These are phyloP conservation scores for Cystobasidium pallidum DNA, from an alignment of 1,284 basidiomycete species.

Conservation along the genomic window DNA sequence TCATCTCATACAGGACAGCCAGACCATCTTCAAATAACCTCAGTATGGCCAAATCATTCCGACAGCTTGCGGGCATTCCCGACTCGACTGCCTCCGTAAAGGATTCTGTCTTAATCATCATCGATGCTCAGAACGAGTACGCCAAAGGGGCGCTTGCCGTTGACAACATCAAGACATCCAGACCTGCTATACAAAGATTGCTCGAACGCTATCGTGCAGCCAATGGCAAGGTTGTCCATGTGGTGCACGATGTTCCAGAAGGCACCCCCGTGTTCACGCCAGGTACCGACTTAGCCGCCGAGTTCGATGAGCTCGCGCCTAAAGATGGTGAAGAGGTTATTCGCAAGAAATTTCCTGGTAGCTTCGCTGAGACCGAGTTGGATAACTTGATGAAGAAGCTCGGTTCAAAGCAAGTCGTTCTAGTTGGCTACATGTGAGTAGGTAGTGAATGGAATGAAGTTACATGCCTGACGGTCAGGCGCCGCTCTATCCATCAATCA, in stretches of 20 bases:
- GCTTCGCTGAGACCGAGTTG: slow-evolving; percentile 41
- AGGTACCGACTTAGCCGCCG: slow-evolving; percentile 28
- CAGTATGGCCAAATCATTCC: slow-evolving; percentile 40
- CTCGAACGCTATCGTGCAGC: slow-evolving; percentile 30
- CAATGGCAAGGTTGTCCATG: slow-evolving; percentile 34
- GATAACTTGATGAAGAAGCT: slow-evolving; percentile 33
- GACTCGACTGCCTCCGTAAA: slow-evolving; percentile 33
- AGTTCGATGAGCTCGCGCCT: slow-evolving; percentile 36
- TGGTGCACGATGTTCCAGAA: slow-evolving; percentile 33
- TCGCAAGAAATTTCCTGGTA: slow-evolving; percentile 40
- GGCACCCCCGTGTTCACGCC: slow-evolving; percentile 43
- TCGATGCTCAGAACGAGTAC: slow-evolving; percentile 44
- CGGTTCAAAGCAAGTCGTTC: slow-evolving; percentile 30
- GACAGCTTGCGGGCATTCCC: slow-evolving; percentile 43
- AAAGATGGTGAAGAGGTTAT: slow-evolving; percentile 25
- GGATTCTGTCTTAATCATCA: slow-evolving; percentile 41
- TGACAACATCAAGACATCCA: slow-evolving; percentile 14
- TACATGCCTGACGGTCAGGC: neutral
- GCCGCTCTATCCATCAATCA: neutral
- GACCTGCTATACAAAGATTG: slow-evolving; percentile 30
- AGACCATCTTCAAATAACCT: no score
- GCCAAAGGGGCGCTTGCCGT: slow-evolving; percentile 33
- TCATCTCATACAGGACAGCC: no score
- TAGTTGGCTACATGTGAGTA: slow-evolving; percentile 29
- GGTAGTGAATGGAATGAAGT: neutral